Evolutionary conservation across 2,329 filamentous ascomycete species (phyloP).

Genomic region (Colletotrichum abscissum): DNA sequence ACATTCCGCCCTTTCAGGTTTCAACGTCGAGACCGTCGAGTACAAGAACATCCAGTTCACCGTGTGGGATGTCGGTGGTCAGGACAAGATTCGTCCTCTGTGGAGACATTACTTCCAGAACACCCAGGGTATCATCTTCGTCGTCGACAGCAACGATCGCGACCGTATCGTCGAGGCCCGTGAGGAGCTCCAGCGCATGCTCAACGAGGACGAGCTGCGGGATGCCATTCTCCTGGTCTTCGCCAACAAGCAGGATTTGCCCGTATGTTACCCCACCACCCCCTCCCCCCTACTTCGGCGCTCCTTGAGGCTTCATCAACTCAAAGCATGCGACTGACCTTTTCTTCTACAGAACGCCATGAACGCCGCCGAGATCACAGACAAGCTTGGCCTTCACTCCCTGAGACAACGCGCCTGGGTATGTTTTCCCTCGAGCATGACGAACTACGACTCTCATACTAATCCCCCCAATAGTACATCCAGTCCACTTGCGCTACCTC

Average conservation of each 20-base stretch:
- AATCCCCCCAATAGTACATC: constrained; percentile 78
- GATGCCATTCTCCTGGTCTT: constrained; percentile 97
- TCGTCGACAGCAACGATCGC: constrained; percentile 98
- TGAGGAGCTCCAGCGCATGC: constrained; percentile 96
- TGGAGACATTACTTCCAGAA: constrained; percentile 99
- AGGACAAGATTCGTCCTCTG: constrained; percentile 99
- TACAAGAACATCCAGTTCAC: constrained; percentile 99
- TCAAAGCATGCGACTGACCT: constrained; percentile 23
- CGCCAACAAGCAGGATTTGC: constrained; percentile 99
- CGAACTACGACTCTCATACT: constrained; percentile 24
- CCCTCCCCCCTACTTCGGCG: neutral
- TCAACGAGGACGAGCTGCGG: constrained; percentile 98
- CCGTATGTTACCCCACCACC: constrained; percentile 70
- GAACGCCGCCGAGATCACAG: constrained; percentile 99
- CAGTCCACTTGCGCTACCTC: constrained; percentile 99
- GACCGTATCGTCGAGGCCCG: constrained; percentile 97
- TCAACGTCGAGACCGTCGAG: constrained; percentile 99
- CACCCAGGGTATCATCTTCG: constrained; percentile 99
- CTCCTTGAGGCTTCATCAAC: neutral
- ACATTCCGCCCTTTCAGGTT: constrained; percentile 66
- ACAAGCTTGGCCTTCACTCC: constrained; percentile 99
- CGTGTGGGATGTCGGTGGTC: constrained; percentile 99
- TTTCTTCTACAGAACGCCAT: constrained; percentile 82
- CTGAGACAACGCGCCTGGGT: constrained; percentile 99
- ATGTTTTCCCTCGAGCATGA: constrained; percentile 58